phyloP scores from a whole-genome alignment of 2,329 filamentous ascomycete genomes.

The Xylariaceae sp. region DNA sequence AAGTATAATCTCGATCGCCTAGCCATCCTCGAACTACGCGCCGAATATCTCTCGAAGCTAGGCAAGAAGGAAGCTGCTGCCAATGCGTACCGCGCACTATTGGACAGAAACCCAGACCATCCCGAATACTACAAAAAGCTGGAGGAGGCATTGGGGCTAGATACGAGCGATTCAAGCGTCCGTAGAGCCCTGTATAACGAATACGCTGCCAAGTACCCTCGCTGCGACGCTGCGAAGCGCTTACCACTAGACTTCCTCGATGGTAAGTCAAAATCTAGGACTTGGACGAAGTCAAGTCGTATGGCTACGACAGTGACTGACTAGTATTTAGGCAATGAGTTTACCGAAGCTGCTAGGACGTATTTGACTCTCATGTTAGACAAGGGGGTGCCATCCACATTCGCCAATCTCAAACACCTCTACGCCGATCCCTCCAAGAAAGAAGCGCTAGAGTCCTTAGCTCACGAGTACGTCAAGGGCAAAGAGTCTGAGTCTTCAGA shows the following conservation, averaged over 20 bases:
- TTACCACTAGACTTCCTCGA: constrained; percentile 85
- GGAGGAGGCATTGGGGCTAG: constrained; percentile 61
- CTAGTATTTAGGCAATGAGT: constrained; percentile 59
- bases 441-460: constrained; percentile 67
- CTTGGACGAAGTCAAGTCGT: neutral
- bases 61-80: constrained; percentile 73
- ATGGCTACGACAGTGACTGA: constrained; percentile 2
- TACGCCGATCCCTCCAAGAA: constrained; percentile 77
- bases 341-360: constrained; percentile 67
- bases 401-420: constrained; percentile 92
- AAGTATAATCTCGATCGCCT: constrained; percentile 79
- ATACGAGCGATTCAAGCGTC: constrained; percentile 53
- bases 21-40: constrained; percentile 77
- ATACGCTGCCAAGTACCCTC: constrained; percentile 74
- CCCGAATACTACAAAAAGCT: constrained; percentile 79
- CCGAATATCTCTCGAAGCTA: constrained; percentile 76
- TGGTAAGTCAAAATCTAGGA: constrained; percentile 40
- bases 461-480: constrained; percentile 69
- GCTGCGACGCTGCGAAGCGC: constrained; percentile 77
- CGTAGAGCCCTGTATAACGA: constrained; percentile 73
- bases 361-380: constrained; percentile 83
- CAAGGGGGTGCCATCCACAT: constrained; percentile 91
- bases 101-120: constrained; percentile 85
- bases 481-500: constrained; percentile 35
- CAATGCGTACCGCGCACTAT: constrained; percentile 70